Conservation (phyloP, 2,329 filamentous ascomycete genomes). For the Monilinia laxa region DNA sequence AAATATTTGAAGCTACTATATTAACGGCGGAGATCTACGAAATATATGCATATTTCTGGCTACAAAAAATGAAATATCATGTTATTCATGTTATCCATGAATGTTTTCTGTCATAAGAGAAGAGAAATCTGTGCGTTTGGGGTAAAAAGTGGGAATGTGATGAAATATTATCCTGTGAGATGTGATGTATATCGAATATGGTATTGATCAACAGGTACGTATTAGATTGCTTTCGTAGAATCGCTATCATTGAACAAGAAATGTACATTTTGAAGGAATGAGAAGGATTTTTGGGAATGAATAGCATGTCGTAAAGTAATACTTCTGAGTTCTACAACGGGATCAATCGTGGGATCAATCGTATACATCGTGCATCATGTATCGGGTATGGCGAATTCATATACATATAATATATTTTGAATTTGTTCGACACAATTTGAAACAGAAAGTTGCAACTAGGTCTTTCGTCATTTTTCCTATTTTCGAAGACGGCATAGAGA, state of each 20-base stretch:
- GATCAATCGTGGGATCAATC: conserved; percentile 1
- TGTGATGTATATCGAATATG: background rate
- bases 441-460: background rate
- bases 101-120: conserved; percentile 1
- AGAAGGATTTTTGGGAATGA: conserved; percentile 14
- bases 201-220: conserved; percentile 6
- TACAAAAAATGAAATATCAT: conserved; percentile 4
- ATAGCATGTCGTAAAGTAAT: background rate
- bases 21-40: background rate
- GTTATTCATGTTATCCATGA: background rate
- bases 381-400: conserved; percentile 4
- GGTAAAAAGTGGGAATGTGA: conserved; percentile 17
- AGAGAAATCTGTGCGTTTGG: conserved; percentile 12
- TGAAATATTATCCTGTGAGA: conserved; percentile 2
- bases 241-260: background rate
- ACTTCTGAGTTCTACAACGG: conserved; percentile 7
- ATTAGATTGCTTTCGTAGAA: background rate
- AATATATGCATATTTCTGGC: background rate
- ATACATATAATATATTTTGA: background rate
- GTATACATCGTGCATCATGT: background rate
- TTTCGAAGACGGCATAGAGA: background rate
- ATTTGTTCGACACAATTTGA: conserved; percentile 11
- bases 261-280: conserved; percentile 16
- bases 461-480: conserved; percentile 1
- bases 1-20: conserved; percentile 1